Conservation (phyloP, 352 stramenopile genomes). For the Phytophthora uliginosa region DNA sequence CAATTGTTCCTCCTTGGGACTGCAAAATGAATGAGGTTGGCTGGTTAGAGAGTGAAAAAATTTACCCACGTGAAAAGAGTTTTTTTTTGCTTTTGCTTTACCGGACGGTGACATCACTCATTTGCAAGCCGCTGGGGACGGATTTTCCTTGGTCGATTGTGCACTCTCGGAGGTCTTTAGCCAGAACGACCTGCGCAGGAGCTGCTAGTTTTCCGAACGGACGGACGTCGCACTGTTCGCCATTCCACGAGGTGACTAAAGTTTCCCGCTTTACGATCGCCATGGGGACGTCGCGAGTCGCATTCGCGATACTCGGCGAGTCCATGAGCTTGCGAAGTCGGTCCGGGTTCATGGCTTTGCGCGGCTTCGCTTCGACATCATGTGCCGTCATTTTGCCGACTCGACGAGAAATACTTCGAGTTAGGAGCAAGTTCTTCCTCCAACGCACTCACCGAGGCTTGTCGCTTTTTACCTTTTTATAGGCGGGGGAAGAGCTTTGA, state of each 20-base stretch:
- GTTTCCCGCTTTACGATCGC: conserved; percentile 56
- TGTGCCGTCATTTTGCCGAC: conserved; percentile 13
- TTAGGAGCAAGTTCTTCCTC: not conserved
- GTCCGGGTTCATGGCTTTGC: conserved; percentile 58
- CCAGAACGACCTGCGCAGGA: conserved; percentile 41
- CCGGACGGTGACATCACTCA: conserved; percentile 38
- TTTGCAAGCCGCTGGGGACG: conserved; percentile 38
- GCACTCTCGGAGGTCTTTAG: conserved; percentile 47
- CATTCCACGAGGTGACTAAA: conserved; percentile 61
- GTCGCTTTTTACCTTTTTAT: not conserved
- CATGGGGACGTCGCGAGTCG: conserved; percentile 41
- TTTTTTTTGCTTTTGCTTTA: conserved; percentile 1
- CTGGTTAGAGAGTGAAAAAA: not conserved
- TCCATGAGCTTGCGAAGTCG: conserved; percentile 74
- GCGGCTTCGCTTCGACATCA: conserved; percentile 31
- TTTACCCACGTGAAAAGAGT: not conserved
- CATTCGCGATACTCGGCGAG: conserved; percentile 54
- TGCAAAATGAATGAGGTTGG: not conserved
- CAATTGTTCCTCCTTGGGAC: conserved; percentile 23
- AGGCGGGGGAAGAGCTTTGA: not conserved
- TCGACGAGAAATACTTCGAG: not conserved
- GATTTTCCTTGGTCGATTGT: conserved; percentile 32
- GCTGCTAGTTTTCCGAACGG: conserved; percentile 55
- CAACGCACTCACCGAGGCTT: not conserved
- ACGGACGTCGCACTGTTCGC: conserved; percentile 63